These are phyloP conservation scores for Penicillium pulvis DNA, from an alignment of 495 filamentous ascomycete species.

Conservation along the genomic window DNA sequence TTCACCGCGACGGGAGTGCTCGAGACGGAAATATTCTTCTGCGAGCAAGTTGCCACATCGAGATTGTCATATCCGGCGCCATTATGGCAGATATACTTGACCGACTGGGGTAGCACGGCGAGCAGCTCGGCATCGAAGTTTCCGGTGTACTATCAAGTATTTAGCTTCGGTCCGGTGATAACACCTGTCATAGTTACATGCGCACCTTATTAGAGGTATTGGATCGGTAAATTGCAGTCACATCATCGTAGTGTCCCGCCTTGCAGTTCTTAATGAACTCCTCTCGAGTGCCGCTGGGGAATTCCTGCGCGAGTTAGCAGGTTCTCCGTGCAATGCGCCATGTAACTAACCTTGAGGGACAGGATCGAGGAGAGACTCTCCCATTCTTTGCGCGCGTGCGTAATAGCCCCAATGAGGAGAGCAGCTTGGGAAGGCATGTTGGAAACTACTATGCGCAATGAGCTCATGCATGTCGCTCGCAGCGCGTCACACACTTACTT, in stretches of 20 bases:
- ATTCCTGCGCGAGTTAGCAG: slow-evolving; percentile 46
- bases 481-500: not conserved
- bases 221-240: slow-evolving; percentile 60
- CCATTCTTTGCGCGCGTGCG: slow-evolving; percentile 59
- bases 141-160: slow-evolving; percentile 54
- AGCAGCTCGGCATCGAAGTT: slow-evolving; percentile 63
- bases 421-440: slow-evolving; percentile 47
- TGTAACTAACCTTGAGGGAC: slow-evolving; percentile 50
- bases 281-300: slow-evolving; percentile 51
- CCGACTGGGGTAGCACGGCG: slow-evolving; percentile 58
- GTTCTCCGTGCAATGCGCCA: not conserved
- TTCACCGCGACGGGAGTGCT: slow-evolving; percentile 70
- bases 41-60: slow-evolving; percentile 68
- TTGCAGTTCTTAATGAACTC: slow-evolving; percentile 56
- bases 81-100: slow-evolving; percentile 83
- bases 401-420: slow-evolving; percentile 58
- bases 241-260: slow-evolving; percentile 57
- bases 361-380: slow-evolving; percentile 52
- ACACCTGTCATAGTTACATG: not conserved
- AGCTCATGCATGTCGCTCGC: slow-evolving; percentile 15
- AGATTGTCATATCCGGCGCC: slow-evolving; percentile 87
- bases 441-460: slow-evolving; percentile 10
- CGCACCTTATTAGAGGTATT: slow-evolving; percentile 59
- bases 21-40: slow-evolving; percentile 62
- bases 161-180: not conserved